These are phyloP conservation scores for Agrocybe praecox DNA, from an alignment of 768 basidiomycete genomes.

Conservation along the genomic window DNA sequence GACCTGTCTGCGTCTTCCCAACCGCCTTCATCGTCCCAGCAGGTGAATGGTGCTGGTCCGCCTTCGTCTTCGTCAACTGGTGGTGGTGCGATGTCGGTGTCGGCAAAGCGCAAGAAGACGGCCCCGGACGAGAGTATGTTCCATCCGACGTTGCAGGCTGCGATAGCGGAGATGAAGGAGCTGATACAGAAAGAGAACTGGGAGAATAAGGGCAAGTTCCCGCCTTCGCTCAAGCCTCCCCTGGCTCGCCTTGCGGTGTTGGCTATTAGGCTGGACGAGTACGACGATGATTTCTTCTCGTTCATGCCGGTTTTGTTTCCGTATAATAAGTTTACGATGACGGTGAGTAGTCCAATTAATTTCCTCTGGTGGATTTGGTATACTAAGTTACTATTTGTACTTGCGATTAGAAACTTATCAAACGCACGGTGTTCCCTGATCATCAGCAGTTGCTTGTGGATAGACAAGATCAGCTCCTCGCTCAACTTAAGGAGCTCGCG, in stretches of 20 bases:
- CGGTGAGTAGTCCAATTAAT: slow-evolving; percentile 45
- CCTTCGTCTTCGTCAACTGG: too few species aligned
- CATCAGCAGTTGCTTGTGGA: slow-evolving; percentile 68
- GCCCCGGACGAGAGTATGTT: slow-evolving; percentile 68
- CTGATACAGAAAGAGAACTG: slow-evolving; percentile 70
- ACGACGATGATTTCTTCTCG: slow-evolving; percentile 91
- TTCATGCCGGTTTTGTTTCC: slow-evolving; percentile 87
- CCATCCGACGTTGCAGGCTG: slow-evolving; percentile 66
- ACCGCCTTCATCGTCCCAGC: slow-evolving; percentile 33
- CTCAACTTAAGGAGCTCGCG: slow-evolving; percentile 62
- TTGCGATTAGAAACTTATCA: slow-evolving; percentile 79
- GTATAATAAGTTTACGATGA: slow-evolving; percentile 96
- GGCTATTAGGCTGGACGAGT: slow-evolving; percentile 84
- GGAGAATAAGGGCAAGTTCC: slow-evolving; percentile 89
- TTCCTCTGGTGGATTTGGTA: not conserved
- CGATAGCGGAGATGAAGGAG: slow-evolving; percentile 60
- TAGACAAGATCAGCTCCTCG: slow-evolving; percentile 69
- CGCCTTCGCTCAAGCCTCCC: slow-evolving; percentile 71
- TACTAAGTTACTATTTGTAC: not conserved
- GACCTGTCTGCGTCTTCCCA: not conserved
- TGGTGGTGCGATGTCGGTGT: too few species aligned
- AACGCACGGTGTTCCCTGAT: slow-evolving; percentile 80
- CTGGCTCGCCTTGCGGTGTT: slow-evolving; percentile 72
- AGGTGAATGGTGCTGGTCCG: slow-evolving; percentile 40
- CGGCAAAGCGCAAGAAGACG: slow-evolving; percentile 67